Conservation (phyloP, 129 eudicot species). For the Silybum marianum region DNA sequence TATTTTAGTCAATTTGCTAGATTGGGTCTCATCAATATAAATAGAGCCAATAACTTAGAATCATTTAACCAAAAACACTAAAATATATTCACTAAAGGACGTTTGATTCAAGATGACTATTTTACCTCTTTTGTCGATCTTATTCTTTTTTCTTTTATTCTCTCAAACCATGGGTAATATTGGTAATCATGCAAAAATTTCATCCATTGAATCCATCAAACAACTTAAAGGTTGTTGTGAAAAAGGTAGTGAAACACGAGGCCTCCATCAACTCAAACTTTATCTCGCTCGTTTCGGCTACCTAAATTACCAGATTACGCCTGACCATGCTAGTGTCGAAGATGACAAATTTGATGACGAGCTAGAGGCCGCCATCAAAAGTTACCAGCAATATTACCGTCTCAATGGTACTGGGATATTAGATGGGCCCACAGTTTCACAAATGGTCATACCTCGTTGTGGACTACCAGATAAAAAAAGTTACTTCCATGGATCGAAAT, state of each 20-base stretch:
- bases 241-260: conserved; percentile 3
- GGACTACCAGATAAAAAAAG: conserved; percentile 9
- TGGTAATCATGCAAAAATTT: neutral
- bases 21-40: neutral
- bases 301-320: conserved; percentile 3
- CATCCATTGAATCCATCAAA: neutral
- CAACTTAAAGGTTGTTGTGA: conserved; percentile 14
- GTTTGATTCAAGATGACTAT: neutral
- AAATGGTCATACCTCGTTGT: conserved; percentile 27
- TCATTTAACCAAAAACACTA: neutral
- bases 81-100: neutral
- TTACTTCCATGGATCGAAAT: neutral
- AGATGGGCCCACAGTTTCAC: conserved; percentile 20
- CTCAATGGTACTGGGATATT: conserved; percentile 11
- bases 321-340: neutral
- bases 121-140: neutral
- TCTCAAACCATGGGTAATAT: neutral
- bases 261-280: conserved; percentile 22
- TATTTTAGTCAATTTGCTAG: neutral
- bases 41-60: neutral
- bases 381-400: conserved; percentile 18
- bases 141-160: conserved; percentile 9
- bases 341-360: conserved; percentile 22
- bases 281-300: conserved; percentile 19
- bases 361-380: conserved; percentile 24